A percentile compares a stretch with the other conserved stretches of the same genome.
Conservation (phyloP, 371 early-diverging fungal species). For the Actinomortierella ambigua region DNA sequence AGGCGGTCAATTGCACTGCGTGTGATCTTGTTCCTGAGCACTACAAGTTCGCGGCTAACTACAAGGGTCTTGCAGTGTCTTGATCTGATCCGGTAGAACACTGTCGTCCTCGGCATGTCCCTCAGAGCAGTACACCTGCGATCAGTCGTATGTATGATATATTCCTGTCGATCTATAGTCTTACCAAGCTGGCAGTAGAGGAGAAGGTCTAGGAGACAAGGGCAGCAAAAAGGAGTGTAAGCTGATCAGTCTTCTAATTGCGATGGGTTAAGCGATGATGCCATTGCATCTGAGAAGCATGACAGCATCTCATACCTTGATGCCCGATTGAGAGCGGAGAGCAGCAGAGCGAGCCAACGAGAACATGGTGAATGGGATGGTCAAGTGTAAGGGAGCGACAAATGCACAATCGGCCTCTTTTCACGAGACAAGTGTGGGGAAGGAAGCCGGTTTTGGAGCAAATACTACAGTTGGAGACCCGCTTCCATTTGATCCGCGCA, state of each 20-base stretch:
- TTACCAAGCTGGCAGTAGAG: conserved; percentile 33
- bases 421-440: too few species aligned
- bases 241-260: background rate
- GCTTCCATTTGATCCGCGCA: too few species aligned
- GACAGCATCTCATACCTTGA: conserved; percentile 19
- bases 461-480: too few species aligned
- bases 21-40: background rate
- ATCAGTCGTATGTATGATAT: too few species aligned
- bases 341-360: conserved; percentile 40
- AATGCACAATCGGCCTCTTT: background rate
- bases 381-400: conserved; percentile 4
- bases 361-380: conserved; percentile 16
- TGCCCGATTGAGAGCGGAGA: conserved; percentile 41
- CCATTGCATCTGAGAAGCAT: background rate
- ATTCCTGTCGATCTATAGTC: background rate
- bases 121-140: too few species aligned
- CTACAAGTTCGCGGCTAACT: background rate
- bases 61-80: too few species aligned
- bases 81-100: too few species aligned
- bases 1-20: background rate
- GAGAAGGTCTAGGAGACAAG: conserved; percentile 26
- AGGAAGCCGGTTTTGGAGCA: too few species aligned
- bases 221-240: background rate
- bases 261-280: background rate
- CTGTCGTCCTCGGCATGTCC: too few species aligned